Base-by-base conservation (phyloP, 257 asterid genomes). In the Ocimum tenuiflorum region DNA sequence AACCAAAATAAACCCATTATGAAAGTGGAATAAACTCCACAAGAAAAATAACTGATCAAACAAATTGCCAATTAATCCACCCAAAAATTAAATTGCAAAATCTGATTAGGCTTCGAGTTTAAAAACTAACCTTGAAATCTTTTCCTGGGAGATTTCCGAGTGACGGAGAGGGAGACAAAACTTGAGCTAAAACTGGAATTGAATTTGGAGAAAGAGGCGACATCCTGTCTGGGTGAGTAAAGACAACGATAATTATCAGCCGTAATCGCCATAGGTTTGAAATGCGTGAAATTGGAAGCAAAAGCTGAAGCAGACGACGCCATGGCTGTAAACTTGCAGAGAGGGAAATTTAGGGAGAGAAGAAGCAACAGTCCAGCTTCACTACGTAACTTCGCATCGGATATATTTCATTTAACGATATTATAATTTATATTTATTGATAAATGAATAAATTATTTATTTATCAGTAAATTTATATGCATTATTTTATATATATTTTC, bases 51-150 rank as follows among this genome's bases (percentile, higher is more conserved):
- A n/a, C 36, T 18, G 17, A 48, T 8, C 4, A 35, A 39, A 42
- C 3, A 13, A 29, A 11, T 35, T 66, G 45, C 65, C 8, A 19
- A 56, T 14, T 19, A 53, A 63, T 52, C 36, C 56, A 22, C 43
- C 15, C 27, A 2, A 18, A 18, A 31, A 22, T 3, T 8, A 27
- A 27, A 27, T 27, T 27, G 2, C 3, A 27, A 27, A 18, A 31
- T 22, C 3, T 8, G 12, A 63, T 11, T 12, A 7, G 8, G 8
- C 10, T 68, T 61, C 23, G 38, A 49, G 68, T 35, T 29, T 6
- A 61, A 22, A n/a, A 43, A 35, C 60, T 58, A 35, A 84, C 97
- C 95, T 58, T 67, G 70, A 29, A 87, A 77, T 17, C 9, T 45
- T 66, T 46, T 78, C 36, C 75, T 65, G 61, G 78, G 78, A 47